Evolutionary conservation across 31 red algal species (phyloP).

Genomic region (Odonthalia washingtoniensis): DNA sequence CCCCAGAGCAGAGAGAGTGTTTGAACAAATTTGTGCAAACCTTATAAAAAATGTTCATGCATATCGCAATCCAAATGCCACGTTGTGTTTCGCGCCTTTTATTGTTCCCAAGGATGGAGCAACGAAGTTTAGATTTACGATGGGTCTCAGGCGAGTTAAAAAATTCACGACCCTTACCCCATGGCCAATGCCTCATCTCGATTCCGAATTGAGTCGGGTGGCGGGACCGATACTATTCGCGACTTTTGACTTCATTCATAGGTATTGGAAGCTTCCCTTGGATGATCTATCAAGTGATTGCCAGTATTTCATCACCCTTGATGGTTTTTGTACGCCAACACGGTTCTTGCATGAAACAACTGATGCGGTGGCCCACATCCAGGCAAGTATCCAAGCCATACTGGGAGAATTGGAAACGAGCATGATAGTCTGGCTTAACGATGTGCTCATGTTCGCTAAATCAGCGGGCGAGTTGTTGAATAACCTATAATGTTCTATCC

Average conservation of each 20-base stretch:
- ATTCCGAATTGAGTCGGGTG: neutral
- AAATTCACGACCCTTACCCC: neutral
- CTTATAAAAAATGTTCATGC: neutral
- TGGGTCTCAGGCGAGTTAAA: neutral
- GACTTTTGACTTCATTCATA: neutral
- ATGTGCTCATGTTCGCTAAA: neutral
- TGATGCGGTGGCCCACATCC: neutral
- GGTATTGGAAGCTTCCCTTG: neutral
- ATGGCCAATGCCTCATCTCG: conserved; percentile 5
- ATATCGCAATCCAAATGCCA: neutral
- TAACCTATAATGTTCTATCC: neutral
- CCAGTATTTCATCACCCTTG: neutral
- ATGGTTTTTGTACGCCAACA: neutral
- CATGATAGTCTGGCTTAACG: neutral
- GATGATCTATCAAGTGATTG: neutral
- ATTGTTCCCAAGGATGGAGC: neutral
- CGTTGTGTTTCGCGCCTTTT: neutral
- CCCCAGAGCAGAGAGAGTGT: neutral
- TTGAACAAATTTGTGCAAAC: neutral
- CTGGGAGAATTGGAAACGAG: neutral
- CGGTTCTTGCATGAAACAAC: neutral
- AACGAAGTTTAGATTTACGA: neutral
- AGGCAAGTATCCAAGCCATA: neutral
- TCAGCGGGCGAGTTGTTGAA: neutral
- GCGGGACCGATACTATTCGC: neutral